Evolutionary conservation across 225 moss, liverwort and hornwort species (phyloP).

Genomic region (Ulota crispa): DNA sequence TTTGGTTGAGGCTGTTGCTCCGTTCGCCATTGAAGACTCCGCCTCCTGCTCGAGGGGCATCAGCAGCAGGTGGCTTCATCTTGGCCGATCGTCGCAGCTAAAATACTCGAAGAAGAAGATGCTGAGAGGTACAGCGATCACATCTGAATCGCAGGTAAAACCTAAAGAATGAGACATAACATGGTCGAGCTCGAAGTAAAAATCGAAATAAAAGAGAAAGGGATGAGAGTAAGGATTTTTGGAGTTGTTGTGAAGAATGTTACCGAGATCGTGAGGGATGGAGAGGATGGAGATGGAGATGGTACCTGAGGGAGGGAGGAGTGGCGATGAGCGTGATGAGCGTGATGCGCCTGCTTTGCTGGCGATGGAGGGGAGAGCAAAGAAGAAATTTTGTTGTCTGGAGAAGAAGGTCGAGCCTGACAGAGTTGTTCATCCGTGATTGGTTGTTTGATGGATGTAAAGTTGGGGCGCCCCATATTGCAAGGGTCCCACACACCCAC

Average conservation of each 20-base stretch:
- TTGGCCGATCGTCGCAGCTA: slow-evolving; percentile 16
- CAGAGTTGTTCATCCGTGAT: neutral
- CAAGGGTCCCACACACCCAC: too few species aligned
- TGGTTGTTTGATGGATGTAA: neutral
- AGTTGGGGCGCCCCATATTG: neutral
- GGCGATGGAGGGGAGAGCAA: neutral
- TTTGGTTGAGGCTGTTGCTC: slow-evolving; percentile 45
- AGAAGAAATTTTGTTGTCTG: neutral
- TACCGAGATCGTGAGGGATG: neutral
- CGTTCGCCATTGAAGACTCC: slow-evolving; percentile 29
- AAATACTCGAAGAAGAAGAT: neutral
- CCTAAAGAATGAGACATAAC: neutral
- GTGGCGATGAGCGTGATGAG: neutral
- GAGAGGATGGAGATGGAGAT: neutral
- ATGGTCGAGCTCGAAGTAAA: neutral
- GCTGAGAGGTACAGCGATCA: slow-evolving; percentile 8
- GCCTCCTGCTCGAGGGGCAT: slow-evolving; percentile 24
- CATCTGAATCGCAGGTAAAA: neutral
- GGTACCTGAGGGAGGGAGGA: neutral
- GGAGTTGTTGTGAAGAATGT: neutral
- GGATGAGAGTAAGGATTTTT: too few species aligned
- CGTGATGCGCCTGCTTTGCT: neutral
- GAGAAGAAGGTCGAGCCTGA: neutral
- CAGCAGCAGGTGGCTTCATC: slow-evolving; percentile 39
- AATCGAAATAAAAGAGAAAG: neutral